These are phyloP conservation scores for Emergomyces africanus DNA, from an alignment of 2,329 filamentous ascomycete species.

Conservation along the genomic window DNA sequence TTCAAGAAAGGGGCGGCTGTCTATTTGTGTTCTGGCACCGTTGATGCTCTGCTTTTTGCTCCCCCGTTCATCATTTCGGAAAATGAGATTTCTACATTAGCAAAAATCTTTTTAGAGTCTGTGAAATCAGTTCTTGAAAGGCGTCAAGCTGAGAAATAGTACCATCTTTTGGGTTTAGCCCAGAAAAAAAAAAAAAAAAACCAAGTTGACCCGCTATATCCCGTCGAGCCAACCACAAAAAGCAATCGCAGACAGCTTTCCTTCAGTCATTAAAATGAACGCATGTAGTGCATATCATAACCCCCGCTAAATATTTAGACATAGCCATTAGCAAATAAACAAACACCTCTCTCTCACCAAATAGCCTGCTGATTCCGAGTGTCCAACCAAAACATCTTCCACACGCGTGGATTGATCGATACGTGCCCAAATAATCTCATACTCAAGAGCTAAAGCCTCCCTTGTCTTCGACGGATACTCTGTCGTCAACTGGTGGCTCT, in stretches of 20 bases:
- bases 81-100: not conserved
- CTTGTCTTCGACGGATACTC: slow-evolving; percentile 1
- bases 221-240: not conserved
- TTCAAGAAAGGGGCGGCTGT: slow-evolving; percentile 2
- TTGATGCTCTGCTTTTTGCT: slow-evolving; percentile 3
- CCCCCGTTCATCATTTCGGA: slow-evolving; percentile 2
- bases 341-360: not conserved
- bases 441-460: not conserved
- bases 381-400: not conserved
- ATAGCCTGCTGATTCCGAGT: not conserved
- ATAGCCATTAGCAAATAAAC: not conserved
- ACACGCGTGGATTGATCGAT: not conserved
- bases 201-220: not conserved
- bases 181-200: not conserved
- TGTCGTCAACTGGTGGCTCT: not conserved
- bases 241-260: not conserved
- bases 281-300: not conserved
- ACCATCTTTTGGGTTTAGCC: not conserved
- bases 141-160: not conserved
- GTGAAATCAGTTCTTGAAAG: not conserved
- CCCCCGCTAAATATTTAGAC: not conserved
- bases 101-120: not conserved
- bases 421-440: not conserved
- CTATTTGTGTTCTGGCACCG: slow-evolving; percentile 1
- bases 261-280: not conserved